These are phyloP conservation scores for Tephrocybe sp. DNA, from an alignment of 768 basidiomycete species.

Conservation along the genomic window DNA sequence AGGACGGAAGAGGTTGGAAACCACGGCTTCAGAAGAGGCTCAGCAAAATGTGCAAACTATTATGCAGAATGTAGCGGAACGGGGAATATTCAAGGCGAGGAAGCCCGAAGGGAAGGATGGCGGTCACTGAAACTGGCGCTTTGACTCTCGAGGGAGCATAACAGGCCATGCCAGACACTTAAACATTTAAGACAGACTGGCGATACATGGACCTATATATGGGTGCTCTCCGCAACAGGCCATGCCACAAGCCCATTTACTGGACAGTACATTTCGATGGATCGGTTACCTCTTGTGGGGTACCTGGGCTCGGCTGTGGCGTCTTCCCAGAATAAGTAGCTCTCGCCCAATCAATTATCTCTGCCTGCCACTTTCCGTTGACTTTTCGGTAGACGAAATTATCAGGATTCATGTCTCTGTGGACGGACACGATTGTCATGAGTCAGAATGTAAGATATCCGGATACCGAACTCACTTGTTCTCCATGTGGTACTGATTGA, in stretches of 20 bases:
- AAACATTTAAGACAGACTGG: too few relatives aligned
- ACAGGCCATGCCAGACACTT: too few relatives aligned
- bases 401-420: neutral
- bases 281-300: neutral
- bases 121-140: slow-evolving; percentile 2
- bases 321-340: neutral
- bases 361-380: slow-evolving; percentile 5
- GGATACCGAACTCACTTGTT: slow-evolving; percentile 2
- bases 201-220: too few relatives aligned
- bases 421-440: neutral
- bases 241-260: neutral
- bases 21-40: slow-evolving; percentile 26
- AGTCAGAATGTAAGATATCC: neutral
- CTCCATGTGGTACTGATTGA: neutral
- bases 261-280: neutral
- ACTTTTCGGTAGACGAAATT: slow-evolving; percentile 7
- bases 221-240: too few relatives aligned
- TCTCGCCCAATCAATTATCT: slow-evolving; percentile 6
- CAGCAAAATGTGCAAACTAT: slow-evolving; percentile 50
- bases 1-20: slow-evolving; percentile 30
- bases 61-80: slow-evolving; percentile 50
- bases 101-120: slow-evolving; percentile 66
- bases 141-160: neutral
- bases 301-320: neutral
- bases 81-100: slow-evolving; percentile 74